Base-by-base conservation (phyloP, 768 basidiomycete species). In the Strobilomyces dryophilus region DNA sequence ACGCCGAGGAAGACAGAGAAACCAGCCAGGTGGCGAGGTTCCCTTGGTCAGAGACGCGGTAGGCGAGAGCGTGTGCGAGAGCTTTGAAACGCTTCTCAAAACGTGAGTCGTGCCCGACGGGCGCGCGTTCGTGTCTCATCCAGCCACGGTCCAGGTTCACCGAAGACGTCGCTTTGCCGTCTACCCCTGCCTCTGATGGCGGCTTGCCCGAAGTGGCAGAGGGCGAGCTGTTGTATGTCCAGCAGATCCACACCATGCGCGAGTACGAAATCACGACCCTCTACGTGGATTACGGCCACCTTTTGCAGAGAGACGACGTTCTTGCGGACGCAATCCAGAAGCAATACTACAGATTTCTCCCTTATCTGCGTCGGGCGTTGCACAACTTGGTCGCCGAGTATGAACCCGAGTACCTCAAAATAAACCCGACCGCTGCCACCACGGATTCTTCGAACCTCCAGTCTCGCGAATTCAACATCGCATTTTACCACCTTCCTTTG, bases 311-410 rank as follows among this genome's bases (percentile, higher is more conserved):
- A 49, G 95, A 98, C 67, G 94, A 97, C 57, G 87, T 94, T 6
- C 86, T 98, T 18, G 95, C 95, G 0, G 83, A 90, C 58, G 95
- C 95, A 2, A 92, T 99, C 54, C 86, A 89, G 59, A 89, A 84
- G 56, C 92, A 97, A 66, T 98, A 99, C 67, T 98, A 98, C 67
- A 85, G 97, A 63, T 98, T 98, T 72, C 75, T 98, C 2, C 95
- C 95, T 0, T 99, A 91, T 72, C 80, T 98, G 36, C 85, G 92
- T 45, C 89, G 93, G 56, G 93, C 95, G 3, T 78, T 99, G 20
- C 83, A 91, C 64, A 90, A 91, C 63, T 80, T 98, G 39, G 89
- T 99, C 47, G 81, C 91, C 32, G 82, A 89, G 67, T 92, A 83
- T 70, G 93, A 90, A 60, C 95, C 95, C 8, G 89, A 91, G 62